phyloP scores from a whole-genome alignment of 1,284 basidiomycete species.

The Meira miltonrushii region DNA sequence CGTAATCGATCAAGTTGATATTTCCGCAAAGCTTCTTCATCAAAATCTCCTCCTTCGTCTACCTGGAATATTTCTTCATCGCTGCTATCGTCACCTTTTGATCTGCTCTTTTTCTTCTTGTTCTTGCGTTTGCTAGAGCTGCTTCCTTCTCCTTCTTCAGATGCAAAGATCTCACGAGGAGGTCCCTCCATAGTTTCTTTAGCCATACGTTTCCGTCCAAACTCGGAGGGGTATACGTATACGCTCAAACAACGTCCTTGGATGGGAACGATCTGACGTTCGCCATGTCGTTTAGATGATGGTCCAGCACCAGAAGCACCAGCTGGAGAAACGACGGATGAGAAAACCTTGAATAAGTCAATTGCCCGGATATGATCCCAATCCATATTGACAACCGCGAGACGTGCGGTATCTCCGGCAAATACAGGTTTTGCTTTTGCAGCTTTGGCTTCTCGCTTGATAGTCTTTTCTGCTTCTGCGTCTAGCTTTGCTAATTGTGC shows the following conservation, averaged over 20 bases:
- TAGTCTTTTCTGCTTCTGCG: conserved; percentile 61
- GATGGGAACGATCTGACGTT: conserved; percentile 20
- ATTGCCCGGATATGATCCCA: conserved; percentile 92
- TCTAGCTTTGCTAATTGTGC: conserved; percentile 65
- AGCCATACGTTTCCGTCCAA: conserved; percentile 82
- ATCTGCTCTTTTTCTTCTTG: conserved; percentile 26
- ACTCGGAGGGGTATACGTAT: conserved; percentile 83
- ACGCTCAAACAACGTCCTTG: conserved; percentile 38
- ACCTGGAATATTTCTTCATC: conserved; percentile 53
- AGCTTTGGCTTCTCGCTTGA: conserved; percentile 43
- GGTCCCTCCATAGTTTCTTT: conserved; percentile 86
- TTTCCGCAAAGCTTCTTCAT: conserved; percentile 79
- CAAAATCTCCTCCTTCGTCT: conserved; percentile 54
- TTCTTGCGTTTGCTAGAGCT: conserved; percentile 52
- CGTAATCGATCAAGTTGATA: conserved; percentile 91
- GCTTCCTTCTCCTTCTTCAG: conserved; percentile 6
- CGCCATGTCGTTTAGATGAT: conserved; percentile 11
- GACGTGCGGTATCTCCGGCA: conserved; percentile 55
- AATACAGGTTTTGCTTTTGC: conserved; percentile 22
- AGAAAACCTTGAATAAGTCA: conserved; percentile 88
- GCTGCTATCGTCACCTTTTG: conserved; percentile 60
- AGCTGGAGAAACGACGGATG: conserved; percentile 66
- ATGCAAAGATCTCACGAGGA: conserved; percentile 70
- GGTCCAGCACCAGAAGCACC: conserved; percentile 27
- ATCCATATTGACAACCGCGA: conserved; percentile 93